Conservation (phyloP, 140 eudicot species). For the Ambrosia hybrid region DNA sequence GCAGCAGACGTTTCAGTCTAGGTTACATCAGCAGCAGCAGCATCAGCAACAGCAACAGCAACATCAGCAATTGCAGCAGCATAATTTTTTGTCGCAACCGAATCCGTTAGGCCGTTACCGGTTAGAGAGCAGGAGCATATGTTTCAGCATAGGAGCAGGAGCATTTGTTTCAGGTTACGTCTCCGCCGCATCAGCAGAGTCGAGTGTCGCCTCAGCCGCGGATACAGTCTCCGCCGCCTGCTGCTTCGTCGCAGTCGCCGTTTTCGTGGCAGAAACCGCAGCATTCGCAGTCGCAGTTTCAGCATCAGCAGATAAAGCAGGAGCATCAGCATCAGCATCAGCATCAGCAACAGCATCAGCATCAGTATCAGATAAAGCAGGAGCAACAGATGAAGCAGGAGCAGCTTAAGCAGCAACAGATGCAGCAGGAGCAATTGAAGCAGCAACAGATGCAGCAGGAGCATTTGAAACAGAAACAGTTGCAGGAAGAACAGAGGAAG, state of each 20-base stretch:
- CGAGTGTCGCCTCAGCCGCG: slow-evolving; percentile 25
- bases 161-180: slow-evolving; percentile 25
- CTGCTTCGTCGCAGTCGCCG: too few relatives aligned
- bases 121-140: slow-evolving; percentile 29
- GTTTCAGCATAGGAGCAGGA: slow-evolving; percentile 24
- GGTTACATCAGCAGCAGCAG: slow-evolving; percentile 26
- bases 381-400: slow-evolving; percentile 13
- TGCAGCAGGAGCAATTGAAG: slow-evolving; percentile 14
- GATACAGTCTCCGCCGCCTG: slow-evolving; percentile 12
- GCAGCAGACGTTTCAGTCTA: slow-evolving; percentile 23
- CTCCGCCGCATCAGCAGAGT: slow-evolving; percentile 26
- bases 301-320: slow-evolving; percentile 15
- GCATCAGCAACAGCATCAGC: slow-evolving; percentile 6
- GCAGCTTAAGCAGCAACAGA: slow-evolving; percentile 12
- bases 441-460: not conserved
- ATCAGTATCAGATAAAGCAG: slow-evolving; percentile 10
- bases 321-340: slow-evolving; percentile 21
- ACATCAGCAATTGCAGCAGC: slow-evolving; percentile 29
- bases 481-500: slow-evolving; percentile 16
- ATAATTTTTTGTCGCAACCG: slow-evolving; percentile 28
- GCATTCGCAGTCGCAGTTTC: slow-evolving; percentile 6
- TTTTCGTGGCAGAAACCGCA: not conserved
- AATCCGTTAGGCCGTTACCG: slow-evolving; percentile 24
- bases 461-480: slow-evolving; percentile 11
- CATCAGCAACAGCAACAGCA: slow-evolving; percentile 16